Conservation (phyloP, 495 filamentous ascomycete genomes). For the Recurvomyces mirabilis region DNA sequence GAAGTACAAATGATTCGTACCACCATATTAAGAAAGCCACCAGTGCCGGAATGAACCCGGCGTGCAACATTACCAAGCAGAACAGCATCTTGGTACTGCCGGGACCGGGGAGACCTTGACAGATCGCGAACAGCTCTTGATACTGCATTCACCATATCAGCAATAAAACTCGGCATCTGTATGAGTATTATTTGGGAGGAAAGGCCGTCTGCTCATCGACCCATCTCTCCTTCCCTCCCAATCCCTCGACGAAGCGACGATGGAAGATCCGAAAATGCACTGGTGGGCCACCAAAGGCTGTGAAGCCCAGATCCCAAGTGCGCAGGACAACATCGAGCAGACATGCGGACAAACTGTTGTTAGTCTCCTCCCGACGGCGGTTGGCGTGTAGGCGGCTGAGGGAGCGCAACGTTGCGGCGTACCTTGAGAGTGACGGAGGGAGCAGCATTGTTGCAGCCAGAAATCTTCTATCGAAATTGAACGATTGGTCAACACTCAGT, state of each 20-base stretch:
- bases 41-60: slow-evolving; percentile 50
- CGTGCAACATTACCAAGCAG: slow-evolving; percentile 56
- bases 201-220: slow-evolving; percentile 52
- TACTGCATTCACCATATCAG: slow-evolving; percentile 32
- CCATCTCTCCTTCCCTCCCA: slow-evolving; percentile 55
- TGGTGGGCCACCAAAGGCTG: slow-evolving; percentile 45
- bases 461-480: too few species aligned
- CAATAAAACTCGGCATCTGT: too few species aligned
- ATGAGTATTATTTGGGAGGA: background rate
- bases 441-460: too few species aligned
- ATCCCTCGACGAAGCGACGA: slow-evolving; percentile 52
- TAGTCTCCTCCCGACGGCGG: too few species aligned
- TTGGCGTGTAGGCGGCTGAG: too few species aligned
- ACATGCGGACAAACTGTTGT: too few species aligned
- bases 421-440: too few species aligned
- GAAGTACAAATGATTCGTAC: too few species aligned
- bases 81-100: slow-evolving; percentile 73
- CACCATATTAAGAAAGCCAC: slow-evolving; percentile 61
- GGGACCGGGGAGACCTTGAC: slow-evolving; percentile 65
- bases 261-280: slow-evolving; percentile 17
- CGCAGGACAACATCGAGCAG: too few species aligned
- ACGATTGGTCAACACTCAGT: too few species aligned
- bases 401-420: too few species aligned
- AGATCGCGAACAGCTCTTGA: slow-evolving; percentile 73
- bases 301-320: slow-evolving; percentile 66